Percentiles rank a stretch among this genome's conserved stretches.
Conservation (phyloP, 2,329 filamentous ascomycete species). For the Plectosphaerella plurivora region DNA sequence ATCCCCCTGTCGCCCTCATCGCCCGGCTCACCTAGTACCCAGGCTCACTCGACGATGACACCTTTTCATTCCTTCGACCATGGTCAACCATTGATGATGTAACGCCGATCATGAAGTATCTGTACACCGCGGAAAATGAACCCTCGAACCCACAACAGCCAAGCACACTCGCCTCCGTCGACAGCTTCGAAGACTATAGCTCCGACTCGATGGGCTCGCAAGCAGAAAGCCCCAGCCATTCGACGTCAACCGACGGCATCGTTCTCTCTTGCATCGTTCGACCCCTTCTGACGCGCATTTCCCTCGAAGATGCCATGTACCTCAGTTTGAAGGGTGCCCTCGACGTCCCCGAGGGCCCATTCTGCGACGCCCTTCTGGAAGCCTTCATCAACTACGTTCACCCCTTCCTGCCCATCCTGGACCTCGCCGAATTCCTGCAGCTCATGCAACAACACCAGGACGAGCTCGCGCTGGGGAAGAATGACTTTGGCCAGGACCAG, state of each 20-base stretch:
- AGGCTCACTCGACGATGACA: background rate
- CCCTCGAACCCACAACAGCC: background rate
- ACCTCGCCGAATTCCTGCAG: slow-evolving; percentile 31
- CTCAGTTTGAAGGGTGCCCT: slow-evolving; percentile 57
- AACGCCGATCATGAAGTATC: background rate
- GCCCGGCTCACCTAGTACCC: background rate
- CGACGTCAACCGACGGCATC: background rate
- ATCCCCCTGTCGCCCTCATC: background rate
- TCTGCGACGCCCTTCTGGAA: slow-evolving; percentile 58
- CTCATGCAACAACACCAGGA: slow-evolving; percentile 14
- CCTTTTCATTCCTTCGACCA: background rate
- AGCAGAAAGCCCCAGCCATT: background rate
- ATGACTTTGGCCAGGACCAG: slow-evolving; percentile 40
- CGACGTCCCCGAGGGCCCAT: slow-evolving; percentile 47
- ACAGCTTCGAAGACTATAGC: background rate
- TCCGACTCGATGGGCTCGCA: background rate
- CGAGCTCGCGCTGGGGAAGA: slow-evolving; percentile 24
- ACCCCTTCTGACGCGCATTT: background rate
- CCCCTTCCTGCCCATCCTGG: slow-evolving; percentile 62
- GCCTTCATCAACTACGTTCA: slow-evolving; percentile 62
- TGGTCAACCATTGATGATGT: background rate
- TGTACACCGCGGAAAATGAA: background rate
- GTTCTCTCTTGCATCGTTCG: background rate
- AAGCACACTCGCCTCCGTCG: background rate
- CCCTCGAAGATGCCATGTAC: slow-evolving; percentile 28